Base-by-base conservation (phyloP, 78 protist species). In the Dictyostelium capitatum region DNA sequence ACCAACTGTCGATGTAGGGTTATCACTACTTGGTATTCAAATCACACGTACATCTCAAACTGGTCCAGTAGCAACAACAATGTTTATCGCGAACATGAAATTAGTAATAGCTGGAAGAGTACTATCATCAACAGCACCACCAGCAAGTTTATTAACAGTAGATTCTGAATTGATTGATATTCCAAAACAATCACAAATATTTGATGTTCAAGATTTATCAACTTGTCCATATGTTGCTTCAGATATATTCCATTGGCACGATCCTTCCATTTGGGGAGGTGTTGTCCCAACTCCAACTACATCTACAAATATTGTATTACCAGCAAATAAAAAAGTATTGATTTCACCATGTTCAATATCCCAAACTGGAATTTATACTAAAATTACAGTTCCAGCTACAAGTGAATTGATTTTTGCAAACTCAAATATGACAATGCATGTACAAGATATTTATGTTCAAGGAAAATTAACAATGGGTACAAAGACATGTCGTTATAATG, bases 201-300 rank as follows among this genome's bases (percentile, higher is more conserved):
- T 89, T 3, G 57, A 50, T 32, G 56, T 77, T 20, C 83, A 89
- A 69, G 56, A 59, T 62, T 30, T 12, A 15, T 19, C 47, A 9
- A 80, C 53, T 6, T 91, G 95, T 53, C 90, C 95, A 6, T 56
- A 91, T 28, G 56, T 62, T 11, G 20, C 11, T 2, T 23, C 67
- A 3, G 83, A 32, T 54, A 20, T 91, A 4, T 28, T 62, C 6
- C 87, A 83, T n/a, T 91, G 95, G 95, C 95, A 91, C 17, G 62
- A 83, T 30, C 84, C 90, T 47, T 20, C 72, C n/a, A 91, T 91
- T 37, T 91, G 95, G 95, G 11, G 67, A 7, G 92, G 87, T 32
- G 9, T 30, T 9, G 91, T 91, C 4, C 94, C 94, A 6, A 25
- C 46, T 1, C 95, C 95, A 46, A 20, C 62, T 3, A 81, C 85